phyloP scores from a whole-genome alignment of 768 basidiomycete species.

The Polyporus arcularius region DNA sequence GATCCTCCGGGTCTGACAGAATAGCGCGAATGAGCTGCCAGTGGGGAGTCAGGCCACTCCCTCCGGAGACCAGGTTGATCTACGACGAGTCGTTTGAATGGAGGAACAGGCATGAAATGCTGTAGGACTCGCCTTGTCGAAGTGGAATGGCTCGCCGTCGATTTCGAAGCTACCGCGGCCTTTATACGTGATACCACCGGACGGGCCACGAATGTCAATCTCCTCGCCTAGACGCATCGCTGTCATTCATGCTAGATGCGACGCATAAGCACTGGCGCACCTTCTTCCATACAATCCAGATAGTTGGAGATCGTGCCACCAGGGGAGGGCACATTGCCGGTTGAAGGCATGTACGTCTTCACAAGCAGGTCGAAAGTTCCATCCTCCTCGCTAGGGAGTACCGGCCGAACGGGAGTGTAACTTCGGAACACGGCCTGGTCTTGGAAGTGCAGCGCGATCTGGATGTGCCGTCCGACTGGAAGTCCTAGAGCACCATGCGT shows the following conservation, averaged over 20 bases:
- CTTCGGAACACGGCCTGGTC: slow-evolving; percentile 23
- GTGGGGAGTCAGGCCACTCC: slow-evolving; percentile 25
- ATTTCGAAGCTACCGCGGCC: slow-evolving; percentile 22
- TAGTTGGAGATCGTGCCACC: slow-evolving; percentile 27
- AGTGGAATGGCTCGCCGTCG: slow-evolving; percentile 14
- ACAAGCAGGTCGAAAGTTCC: slow-evolving; percentile 27
- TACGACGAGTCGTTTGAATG: background rate
- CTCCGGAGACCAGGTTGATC: slow-evolving; percentile 27
- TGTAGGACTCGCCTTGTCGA: slow-evolving; percentile 13
- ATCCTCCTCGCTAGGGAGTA: slow-evolving; percentile 24
- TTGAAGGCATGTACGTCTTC: slow-evolving; percentile 26
- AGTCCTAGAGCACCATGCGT: slow-evolving; percentile 20
- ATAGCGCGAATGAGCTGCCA: slow-evolving; percentile 29
- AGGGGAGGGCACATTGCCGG: slow-evolving; percentile 15
- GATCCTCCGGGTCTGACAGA: slow-evolving; percentile 19
- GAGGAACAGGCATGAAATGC: background rate
- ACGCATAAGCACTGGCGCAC: background rate
- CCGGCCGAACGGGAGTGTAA: slow-evolving; percentile 24
- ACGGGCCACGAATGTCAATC: slow-evolving; percentile 25
- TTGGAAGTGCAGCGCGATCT: slow-evolving; percentile 24
- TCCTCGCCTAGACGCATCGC: slow-evolving; percentile 17
- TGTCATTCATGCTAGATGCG: background rate
- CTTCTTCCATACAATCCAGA: slow-evolving; percentile 24
- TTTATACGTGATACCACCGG: slow-evolving; percentile 22
- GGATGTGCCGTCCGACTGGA: slow-evolving; percentile 24